phyloP scores from a whole-genome alignment of 257 asterid species.

The Scutellaria barbata region DNA sequence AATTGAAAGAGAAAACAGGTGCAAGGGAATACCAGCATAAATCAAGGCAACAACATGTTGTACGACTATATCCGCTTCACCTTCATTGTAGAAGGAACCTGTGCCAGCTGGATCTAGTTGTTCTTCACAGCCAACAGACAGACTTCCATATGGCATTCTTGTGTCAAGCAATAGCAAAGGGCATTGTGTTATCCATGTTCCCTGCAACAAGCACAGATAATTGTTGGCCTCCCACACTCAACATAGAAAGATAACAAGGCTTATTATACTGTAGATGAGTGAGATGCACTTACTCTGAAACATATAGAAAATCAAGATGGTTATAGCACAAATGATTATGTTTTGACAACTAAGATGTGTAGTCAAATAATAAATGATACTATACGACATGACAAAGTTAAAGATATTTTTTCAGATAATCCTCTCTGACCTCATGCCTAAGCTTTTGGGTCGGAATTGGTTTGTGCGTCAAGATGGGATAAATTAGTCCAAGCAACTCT shows the following conservation, averaged over 20 bases:
- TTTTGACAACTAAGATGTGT: background rate
- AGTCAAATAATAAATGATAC: too few species aligned
- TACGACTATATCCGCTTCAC: slow-evolving; percentile 92
- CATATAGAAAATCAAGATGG: background rate
- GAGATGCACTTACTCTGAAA: background rate
- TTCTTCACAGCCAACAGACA: slow-evolving; percentile 93
- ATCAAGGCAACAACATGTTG: slow-evolving; percentile 85
- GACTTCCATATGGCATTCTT: slow-evolving; percentile 92
- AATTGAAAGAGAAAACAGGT: slow-evolving; percentile 23
- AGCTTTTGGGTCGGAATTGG: background rate
- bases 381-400: too few species aligned
- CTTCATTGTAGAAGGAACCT: slow-evolving; percentile 95
- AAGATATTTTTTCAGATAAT: too few species aligned
- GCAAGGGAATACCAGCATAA: slow-evolving; percentile 68
- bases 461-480: background rate
- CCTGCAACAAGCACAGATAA: slow-evolving; percentile 55
- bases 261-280: slow-evolving; percentile 17
- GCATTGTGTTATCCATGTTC: slow-evolving; percentile 89
- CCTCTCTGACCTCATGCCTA: too few species aligned
- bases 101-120: slow-evolving; percentile 98
- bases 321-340: background rate
- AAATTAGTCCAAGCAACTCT: background rate
- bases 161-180: slow-evolving; percentile 96
- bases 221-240: slow-evolving; percentile 16
- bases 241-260: background rate